phyloP scores from a whole-genome alignment of 2,329 filamentous ascomycete species.

The Zymoseptoria brevis region DNA sequence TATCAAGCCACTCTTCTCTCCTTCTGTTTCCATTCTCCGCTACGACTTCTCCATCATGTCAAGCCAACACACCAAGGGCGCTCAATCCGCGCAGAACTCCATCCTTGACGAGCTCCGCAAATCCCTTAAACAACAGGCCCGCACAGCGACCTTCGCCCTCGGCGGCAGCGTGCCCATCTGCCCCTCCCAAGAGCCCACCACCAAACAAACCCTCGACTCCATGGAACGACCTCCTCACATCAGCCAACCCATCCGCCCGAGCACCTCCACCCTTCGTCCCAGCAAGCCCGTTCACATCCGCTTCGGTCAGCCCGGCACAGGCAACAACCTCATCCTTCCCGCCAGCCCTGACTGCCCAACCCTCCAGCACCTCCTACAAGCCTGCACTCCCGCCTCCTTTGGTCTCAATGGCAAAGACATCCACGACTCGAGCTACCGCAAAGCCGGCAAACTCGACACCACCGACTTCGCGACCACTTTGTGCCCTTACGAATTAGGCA shows the following conservation, averaged over 20 bases:
- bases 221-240: not conserved
- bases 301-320: constrained; percentile 2
- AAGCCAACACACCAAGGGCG: not conserved
- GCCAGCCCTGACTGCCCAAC: not conserved
- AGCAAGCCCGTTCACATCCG: not conserved
- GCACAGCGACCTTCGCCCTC: constrained; percentile 2
- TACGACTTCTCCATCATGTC: not conserved
- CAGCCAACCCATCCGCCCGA: not conserved
- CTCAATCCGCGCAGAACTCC: not conserved
- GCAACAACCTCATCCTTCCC: constrained; percentile 1
- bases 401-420: constrained; percentile 40
- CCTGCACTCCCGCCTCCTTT: constrained; percentile 42
- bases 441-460: constrained; percentile 44
- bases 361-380: constrained; percentile 4
- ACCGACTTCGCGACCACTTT: constrained; percentile 40
- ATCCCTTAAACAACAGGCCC: not conserved
- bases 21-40: not conserved
- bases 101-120: not conserved
- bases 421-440: constrained; percentile 45
- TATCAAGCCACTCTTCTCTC: not conserved
- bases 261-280: not conserved
- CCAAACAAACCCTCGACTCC: not conserved
- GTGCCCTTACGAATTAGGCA: constrained; percentile 44
- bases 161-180: constrained; percentile 1
- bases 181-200: not conserved